These are phyloP conservation scores for Nemania sp. DNA, from an alignment of 2,329 filamentous ascomycete species.

Conservation along the genomic window DNA sequence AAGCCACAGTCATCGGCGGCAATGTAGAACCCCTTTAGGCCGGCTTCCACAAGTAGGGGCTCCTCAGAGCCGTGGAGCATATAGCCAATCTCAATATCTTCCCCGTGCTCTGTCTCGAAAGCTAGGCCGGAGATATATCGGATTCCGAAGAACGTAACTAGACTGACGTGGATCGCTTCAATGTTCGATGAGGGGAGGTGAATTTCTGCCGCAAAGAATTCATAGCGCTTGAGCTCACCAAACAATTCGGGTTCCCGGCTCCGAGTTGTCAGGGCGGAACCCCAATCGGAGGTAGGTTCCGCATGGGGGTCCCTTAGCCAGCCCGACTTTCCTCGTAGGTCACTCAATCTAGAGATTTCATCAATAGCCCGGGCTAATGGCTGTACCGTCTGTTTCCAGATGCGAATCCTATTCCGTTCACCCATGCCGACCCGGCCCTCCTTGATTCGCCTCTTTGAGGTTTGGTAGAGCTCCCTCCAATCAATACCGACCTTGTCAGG, in stretches of 20 bases:
- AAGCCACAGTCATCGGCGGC: slow-evolving; percentile 43
- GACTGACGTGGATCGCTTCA: slow-evolving; percentile 40
- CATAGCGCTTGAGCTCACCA: slow-evolving; percentile 32
- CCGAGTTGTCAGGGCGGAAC: slow-evolving; percentile 31
- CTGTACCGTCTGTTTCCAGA: slow-evolving; percentile 44
- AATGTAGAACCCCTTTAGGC: slow-evolving; percentile 42
- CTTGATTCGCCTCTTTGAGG: slow-evolving; percentile 35
- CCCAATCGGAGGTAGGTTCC: slow-evolving; percentile 27
- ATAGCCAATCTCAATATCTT: slow-evolving; percentile 44
- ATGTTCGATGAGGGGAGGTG: slow-evolving; percentile 35
- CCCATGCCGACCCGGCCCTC: slow-evolving; percentile 40
- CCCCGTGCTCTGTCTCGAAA: slow-evolving; percentile 35
- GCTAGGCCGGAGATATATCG: slow-evolving; percentile 43
- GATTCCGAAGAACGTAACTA: slow-evolving; percentile 42
- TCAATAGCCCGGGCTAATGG: slow-evolving; percentile 41
- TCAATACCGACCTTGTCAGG: slow-evolving; percentile 37
- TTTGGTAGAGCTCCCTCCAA: slow-evolving; percentile 41
- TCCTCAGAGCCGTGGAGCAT: slow-evolving; percentile 36
- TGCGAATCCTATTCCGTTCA: slow-evolving; percentile 44
- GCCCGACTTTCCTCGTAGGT: slow-evolving; percentile 33
- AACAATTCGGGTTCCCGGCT: slow-evolving; percentile 30
- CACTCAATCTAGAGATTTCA: slow-evolving; percentile 34
- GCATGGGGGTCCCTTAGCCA: slow-evolving; percentile 20
- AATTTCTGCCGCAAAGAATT: slow-evolving; percentile 37
- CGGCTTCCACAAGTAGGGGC: slow-evolving; percentile 34